Conservation (phyloP, 2,329 filamentous ascomycete genomes). For the Coleophoma crateriformis region DNA sequence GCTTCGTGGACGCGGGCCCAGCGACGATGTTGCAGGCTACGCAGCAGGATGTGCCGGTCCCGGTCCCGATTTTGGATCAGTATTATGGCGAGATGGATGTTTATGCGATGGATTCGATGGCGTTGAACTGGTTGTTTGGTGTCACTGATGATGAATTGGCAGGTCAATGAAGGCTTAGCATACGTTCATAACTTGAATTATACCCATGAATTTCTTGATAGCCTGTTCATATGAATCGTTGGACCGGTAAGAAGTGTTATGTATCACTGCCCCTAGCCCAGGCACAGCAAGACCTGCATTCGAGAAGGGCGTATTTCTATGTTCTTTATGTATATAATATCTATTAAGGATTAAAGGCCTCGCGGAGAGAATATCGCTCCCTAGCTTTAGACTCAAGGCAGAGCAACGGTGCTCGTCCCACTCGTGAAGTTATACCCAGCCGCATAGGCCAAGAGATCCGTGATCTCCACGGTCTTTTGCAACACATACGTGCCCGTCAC, state of each 20-base stretch:
- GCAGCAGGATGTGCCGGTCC: neutral
- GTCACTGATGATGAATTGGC: neutral
- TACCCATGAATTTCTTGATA: too few species aligned
- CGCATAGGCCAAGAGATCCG: neutral
- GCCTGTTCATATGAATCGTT: too few species aligned
- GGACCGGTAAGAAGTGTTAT: too few species aligned
- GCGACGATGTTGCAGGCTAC: neutral
- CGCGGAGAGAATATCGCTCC: neutral
- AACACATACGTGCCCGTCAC: neutral
- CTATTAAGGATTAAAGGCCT: neutral
- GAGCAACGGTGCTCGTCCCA: neutral
- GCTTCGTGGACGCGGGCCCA: neutral
- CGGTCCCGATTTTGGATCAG: neutral
- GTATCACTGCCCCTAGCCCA: too few species aligned
- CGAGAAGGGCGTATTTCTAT: too few species aligned
- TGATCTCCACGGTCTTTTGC: neutral
- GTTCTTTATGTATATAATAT: neutral
- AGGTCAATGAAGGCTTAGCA: too few species aligned
- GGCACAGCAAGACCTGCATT: too few species aligned
- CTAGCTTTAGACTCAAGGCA: neutral
- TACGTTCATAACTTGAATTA: too few species aligned
- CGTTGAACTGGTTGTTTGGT: neutral
- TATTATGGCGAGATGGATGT: neutral
- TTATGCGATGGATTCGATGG: neutral
- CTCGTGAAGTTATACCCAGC: neutral